Conservation (phyloP, 495 filamentous ascomycete species). For the Viridothelium virens region DNA sequence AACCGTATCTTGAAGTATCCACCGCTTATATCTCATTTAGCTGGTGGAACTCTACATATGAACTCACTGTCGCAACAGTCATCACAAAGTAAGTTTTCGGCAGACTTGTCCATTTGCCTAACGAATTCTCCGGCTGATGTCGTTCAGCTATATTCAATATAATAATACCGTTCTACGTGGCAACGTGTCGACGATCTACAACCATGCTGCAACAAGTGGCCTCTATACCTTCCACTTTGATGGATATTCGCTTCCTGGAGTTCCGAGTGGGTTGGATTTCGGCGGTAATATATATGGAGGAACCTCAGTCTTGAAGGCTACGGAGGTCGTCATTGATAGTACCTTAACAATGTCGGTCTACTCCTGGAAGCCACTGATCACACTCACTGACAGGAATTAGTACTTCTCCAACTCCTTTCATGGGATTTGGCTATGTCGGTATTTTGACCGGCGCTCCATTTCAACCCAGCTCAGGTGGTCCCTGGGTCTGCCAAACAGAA, state of each 20-base stretch:
- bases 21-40: not conserved
- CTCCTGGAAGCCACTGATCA: not conserved
- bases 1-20: not conserved
- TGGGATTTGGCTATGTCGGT: not conserved
- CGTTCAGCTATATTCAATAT: slow-evolving; percentile 3
- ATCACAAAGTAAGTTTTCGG: slow-evolving; percentile 5
- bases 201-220: not conserved
- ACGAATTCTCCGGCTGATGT: not conserved
- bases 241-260: not conserved
- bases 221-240: not conserved
- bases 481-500: not conserved
- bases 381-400: not conserved
- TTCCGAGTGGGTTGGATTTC: not conserved
- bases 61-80: slow-evolving; percentile 6
- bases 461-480: not conserved
- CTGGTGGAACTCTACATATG: not conserved
- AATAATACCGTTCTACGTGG: slow-evolving; percentile 1
- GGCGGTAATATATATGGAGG: slow-evolving; percentile 1
- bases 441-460: slow-evolving; percentile 2
- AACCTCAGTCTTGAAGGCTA: not conserved
- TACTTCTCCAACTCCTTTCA: slow-evolving; percentile 9
- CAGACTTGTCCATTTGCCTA: not conserved
- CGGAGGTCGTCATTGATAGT: not conserved
- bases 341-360: not conserved
- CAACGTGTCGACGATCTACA: slow-evolving; percentile 4